Evolutionary conservation across 306 rosid species (phyloP).

Genomic region (Malus sylvestris): DNA sequence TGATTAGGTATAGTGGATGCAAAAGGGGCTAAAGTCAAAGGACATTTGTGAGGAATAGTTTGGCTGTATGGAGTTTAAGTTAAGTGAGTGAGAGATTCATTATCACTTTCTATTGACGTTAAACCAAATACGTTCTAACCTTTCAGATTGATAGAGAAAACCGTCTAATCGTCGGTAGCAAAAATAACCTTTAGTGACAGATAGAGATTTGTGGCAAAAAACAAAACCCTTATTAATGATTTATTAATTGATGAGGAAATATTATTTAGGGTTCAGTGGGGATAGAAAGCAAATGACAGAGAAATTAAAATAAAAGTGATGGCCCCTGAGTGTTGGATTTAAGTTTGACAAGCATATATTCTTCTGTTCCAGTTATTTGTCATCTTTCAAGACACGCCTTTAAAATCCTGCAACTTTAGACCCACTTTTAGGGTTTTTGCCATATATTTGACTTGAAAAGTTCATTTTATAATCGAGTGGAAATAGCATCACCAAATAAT

Average conservation of each 20-base stretch:
- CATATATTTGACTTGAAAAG: constrained; percentile 30
- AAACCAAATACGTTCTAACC: no score
- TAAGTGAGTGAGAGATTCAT: neutral
- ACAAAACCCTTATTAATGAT: neutral
- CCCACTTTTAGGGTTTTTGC: constrained; percentile 43
- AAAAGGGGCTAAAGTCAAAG: neutral
- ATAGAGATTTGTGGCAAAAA: neutral
- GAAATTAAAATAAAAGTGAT: neutral
- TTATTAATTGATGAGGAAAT: constrained; percentile 4
- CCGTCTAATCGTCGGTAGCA: neutral
- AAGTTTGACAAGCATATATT: constrained; percentile 50
- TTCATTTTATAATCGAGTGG: constrained; percentile 15
- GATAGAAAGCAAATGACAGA: constrained; percentile 30
- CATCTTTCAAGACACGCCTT: constrained; percentile 42
- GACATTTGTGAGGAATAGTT: no score
- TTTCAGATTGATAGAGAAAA: neutral
- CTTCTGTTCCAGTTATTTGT: constrained; percentile 50
- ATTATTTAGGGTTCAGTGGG: constrained; percentile 3
- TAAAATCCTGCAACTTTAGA: constrained; percentile 47
- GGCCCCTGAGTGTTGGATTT: constrained; percentile 27
- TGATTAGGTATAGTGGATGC: neutral
- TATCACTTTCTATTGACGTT: no score
- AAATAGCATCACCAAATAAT: constrained; percentile 14
- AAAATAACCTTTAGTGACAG: neutral
- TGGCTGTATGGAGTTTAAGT: no score